phyloP scores from a whole-genome alignment of 1,284 basidiomycete genomes.

The Coniophora puteana region DNA sequence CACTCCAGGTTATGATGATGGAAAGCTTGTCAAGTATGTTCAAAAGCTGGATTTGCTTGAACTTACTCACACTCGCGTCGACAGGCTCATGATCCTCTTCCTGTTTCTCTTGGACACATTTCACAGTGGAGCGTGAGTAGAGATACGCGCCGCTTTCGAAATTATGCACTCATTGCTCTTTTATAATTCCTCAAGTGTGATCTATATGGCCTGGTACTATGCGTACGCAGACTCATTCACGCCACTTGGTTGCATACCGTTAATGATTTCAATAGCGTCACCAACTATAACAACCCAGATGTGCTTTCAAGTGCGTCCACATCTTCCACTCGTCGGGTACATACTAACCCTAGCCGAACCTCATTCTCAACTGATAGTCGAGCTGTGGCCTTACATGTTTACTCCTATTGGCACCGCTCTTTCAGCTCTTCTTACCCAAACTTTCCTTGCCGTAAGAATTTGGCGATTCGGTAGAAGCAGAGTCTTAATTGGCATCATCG shows the following conservation, averaged over 20 bases:
- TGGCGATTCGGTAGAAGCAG: slow-evolving; percentile 24
- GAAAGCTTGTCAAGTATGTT: too few relatives aligned
- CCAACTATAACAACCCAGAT: slow-evolving; percentile 36
- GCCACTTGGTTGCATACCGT: not conserved
- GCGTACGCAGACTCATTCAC: not conserved
- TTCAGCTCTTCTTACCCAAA: slow-evolving; percentile 23
- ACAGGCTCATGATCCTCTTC: not conserved
- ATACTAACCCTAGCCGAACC: too few relatives aligned
- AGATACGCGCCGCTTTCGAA: not conserved
- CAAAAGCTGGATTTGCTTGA: too few relatives aligned
- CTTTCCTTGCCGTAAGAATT: slow-evolving; percentile 21
- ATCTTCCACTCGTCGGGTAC: not conserved
- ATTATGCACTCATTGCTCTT: not conserved
- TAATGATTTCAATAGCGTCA: slow-evolving; percentile 23
- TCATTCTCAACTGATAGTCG: too few relatives aligned
- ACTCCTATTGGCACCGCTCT: slow-evolving; percentile 21
- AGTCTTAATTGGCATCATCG: slow-evolving; percentile 12
- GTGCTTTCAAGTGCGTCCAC: slow-evolving; percentile 31
- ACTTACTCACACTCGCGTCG: too few relatives aligned
- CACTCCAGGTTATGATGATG: too few relatives aligned
- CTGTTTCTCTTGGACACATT: slow-evolving; percentile 2
- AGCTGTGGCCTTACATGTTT: slow-evolving; percentile 28
- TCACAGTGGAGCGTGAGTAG: slow-evolving; percentile 24
- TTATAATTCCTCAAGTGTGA: slow-evolving; percentile 11
- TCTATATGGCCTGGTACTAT: slow-evolving; percentile 24